Evolutionary conservation across 2,329 filamentous ascomycete genomes (phyloP).

Genomic region (Daldinia sp.): DNA sequence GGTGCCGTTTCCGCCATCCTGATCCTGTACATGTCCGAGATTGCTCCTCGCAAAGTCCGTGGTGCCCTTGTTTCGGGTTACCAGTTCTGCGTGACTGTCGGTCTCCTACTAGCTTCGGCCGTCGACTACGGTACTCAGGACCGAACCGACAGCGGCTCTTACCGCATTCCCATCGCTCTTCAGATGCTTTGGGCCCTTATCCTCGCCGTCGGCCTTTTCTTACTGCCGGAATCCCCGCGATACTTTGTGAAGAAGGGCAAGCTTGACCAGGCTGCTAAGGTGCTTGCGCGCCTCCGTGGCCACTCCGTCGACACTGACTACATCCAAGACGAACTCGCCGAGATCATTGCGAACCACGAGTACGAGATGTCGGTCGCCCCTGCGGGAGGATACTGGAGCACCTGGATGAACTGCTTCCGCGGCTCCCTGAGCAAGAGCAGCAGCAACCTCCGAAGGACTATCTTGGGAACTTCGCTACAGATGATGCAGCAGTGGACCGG

Average conservation of each 20-base stretch:
- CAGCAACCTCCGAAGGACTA: conserved; percentile 77
- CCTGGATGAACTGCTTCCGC: conserved; percentile 77
- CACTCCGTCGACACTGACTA: conserved; percentile 79
- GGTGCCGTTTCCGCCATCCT: conserved; percentile 85
- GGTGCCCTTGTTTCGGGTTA: conserved; percentile 85
- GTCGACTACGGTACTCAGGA: conserved; percentile 79
- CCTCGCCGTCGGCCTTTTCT: conserved; percentile 76
- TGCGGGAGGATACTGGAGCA: conserved; percentile 71
- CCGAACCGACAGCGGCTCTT: conserved; percentile 72
- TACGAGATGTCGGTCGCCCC: conserved; percentile 81
- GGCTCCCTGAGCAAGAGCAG: conserved; percentile 72
- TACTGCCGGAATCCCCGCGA: conserved; percentile 87
- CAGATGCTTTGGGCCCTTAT: conserved; percentile 86
- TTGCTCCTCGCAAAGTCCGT: conserved; percentile 78
- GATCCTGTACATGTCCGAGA: conserved; percentile 90
- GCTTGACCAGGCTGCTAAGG: conserved; percentile 71
- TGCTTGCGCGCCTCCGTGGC: conserved; percentile 77
- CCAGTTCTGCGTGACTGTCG: conserved; percentile 86
- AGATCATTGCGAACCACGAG: conserved; percentile 90
- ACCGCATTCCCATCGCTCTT: conserved; percentile 83
- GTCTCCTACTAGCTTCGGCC: conserved; percentile 77
- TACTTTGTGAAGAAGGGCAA: conserved; percentile 85
- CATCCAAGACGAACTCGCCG: conserved; percentile 82
- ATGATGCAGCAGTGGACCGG: conserved; percentile 89
- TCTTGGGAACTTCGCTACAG: conserved; percentile 78